Conservation (phyloP, 495 filamentous ascomycete genomes). For the Penicillium cinerascens region DNA sequence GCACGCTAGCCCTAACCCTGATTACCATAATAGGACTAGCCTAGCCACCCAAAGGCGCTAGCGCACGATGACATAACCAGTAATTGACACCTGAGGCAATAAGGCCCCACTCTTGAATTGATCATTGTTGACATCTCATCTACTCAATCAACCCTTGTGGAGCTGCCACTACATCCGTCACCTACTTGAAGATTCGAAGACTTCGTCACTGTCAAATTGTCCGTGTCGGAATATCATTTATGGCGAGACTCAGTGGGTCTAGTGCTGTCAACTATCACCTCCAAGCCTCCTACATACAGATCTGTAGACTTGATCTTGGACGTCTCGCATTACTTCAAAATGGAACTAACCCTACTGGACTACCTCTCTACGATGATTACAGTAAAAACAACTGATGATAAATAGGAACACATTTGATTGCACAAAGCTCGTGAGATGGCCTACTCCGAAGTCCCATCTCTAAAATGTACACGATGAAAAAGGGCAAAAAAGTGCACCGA, state of each 20-base stretch:
- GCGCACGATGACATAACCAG: neutral
- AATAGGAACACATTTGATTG: neutral
- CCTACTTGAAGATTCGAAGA: neutral
- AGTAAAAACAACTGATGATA: neutral
- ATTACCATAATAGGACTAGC: constrained; percentile 17
- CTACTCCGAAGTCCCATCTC: constrained; percentile 7
- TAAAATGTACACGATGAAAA: constrained; percentile 24
- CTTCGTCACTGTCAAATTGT: neutral
- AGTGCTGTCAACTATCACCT: neutral
- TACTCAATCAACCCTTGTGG: neutral
- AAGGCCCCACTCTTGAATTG: neutral
- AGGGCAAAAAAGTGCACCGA: constrained; percentile 11
- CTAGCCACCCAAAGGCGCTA: neutral
- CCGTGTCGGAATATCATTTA: neutral
- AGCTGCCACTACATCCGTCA: neutral
- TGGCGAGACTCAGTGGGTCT: neutral
- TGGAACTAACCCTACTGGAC: neutral
- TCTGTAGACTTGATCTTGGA: neutral
- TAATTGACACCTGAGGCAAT: neutral
- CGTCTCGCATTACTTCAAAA: neutral
- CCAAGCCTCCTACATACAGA: neutral
- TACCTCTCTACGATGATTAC: neutral
- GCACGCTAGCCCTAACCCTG: constrained; percentile 40
- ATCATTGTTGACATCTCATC: neutral
- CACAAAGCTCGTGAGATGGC: constrained; percentile 3